These are phyloP conservation scores for Solanum bulbocastanum DNA, from an alignment of 257 asterid species.

Conservation along the genomic window DNA sequence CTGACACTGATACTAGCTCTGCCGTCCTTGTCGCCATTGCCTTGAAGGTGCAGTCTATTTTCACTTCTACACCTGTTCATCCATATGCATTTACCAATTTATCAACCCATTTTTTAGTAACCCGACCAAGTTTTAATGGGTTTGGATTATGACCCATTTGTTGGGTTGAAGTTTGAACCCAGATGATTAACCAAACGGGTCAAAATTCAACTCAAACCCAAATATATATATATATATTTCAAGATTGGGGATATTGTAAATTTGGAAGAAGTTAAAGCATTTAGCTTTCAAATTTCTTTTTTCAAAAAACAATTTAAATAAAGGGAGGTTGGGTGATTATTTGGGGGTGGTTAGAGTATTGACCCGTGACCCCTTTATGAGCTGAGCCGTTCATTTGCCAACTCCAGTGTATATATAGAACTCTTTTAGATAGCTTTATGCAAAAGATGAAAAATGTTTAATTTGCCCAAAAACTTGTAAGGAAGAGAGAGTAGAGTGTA, in stretches of 20 bases:
- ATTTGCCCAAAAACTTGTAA: background rate
- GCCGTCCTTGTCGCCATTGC: constrained; percentile 64
- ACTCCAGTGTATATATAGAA: background rate
- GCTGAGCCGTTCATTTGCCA: background rate
- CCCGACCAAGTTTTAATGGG: background rate
- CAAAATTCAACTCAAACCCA: background rate
- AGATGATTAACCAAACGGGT: background rate
- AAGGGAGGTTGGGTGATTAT: background rate
- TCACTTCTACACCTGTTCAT: constrained; percentile 65
- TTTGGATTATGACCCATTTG: background rate
- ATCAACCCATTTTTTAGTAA: background rate
- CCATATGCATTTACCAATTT: background rate
- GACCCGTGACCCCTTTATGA: no score
- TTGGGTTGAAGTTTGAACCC: background rate
- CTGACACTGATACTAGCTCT: constrained; percentile 62
- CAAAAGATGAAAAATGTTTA: background rate
- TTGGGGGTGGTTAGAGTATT: no score
- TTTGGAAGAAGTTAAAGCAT: background rate
- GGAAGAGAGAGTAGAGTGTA: background rate
- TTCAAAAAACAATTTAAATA: background rate
- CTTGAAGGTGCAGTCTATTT: constrained; percentile 79
- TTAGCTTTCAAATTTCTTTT: background rate
- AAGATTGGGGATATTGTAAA: background rate
- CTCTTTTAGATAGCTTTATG: background rate
- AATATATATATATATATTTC: no score